A percentile compares a stretch with the other conserved stretches of the same genome.
Conservation (phyloP, 2,329 filamentous ascomycete genomes). For the Fusarium mundagurra region DNA sequence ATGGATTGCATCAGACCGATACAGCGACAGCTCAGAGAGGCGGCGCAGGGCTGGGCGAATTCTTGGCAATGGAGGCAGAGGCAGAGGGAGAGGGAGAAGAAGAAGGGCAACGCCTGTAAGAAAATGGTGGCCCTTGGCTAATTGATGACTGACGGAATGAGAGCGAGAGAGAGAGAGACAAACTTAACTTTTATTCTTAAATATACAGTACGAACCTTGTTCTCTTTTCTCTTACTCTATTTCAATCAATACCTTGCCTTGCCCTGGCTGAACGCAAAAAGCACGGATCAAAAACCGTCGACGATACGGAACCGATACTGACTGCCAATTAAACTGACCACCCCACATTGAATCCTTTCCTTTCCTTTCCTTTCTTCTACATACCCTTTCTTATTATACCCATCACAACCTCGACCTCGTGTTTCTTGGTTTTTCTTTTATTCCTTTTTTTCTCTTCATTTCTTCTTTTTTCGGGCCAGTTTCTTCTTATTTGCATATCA, state of each 20-base stretch:
- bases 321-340: conserved; percentile 24
- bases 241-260: not conserved
- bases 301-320: conserved; percentile 26
- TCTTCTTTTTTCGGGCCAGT: conserved; percentile 4
- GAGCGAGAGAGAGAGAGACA: not conserved
- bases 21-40: conserved; percentile 22
- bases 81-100: not conserved
- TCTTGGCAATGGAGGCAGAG: conserved; percentile 26
- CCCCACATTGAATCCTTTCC: conserved; percentile 16
- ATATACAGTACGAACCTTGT: not conserved
- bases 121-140: conserved; percentile 15
- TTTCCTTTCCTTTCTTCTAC: not conserved
- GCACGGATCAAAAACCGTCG: conserved; percentile 15
- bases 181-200: not conserved
- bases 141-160: not conserved
- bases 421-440: conserved; percentile 7
- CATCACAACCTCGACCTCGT: not conserved
- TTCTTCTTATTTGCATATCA: conserved; percentile 1
- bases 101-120: conserved; percentile 12
- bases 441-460: not conserved
- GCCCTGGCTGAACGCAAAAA: not conserved
- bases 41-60: conserved; percentile 31
- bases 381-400: conserved; percentile 7
- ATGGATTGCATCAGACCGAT: conserved; percentile 17
- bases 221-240: not conserved